Percentiles rank a stretch among this genome's conserved stretches.
phyloP scores from a whole-genome alignment of 148 eudicot genomes.

The Fagopyrum homotropicum region DNA sequence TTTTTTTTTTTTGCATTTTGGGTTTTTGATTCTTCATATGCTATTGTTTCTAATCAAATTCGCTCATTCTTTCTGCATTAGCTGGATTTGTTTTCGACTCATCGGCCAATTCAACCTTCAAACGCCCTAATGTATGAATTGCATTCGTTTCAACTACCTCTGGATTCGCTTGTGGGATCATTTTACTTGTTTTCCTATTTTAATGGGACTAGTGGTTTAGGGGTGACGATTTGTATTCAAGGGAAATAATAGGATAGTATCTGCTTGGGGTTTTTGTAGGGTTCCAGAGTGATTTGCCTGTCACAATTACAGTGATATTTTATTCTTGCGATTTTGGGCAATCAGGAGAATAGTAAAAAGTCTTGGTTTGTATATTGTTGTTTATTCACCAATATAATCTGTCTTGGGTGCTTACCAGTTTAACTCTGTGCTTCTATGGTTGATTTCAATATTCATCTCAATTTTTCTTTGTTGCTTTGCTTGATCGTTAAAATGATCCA shows the following conservation, averaged over 20 bases:
- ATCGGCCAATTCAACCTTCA: not conserved
- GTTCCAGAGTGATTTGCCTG: not conserved
- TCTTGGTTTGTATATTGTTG: not conserved
- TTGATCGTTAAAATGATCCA: not conserved
- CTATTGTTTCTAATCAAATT: not conserved
- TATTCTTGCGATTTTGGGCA: not conserved
- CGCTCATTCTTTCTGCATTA: not conserved
- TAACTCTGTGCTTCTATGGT: not conserved
- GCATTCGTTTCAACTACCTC: not conserved
- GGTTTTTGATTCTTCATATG: not conserved
- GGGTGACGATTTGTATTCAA: not conserved
- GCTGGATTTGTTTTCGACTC: not conserved
- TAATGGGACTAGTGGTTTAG: not conserved
- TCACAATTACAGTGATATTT: not conserved
- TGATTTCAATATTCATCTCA: not conserved
- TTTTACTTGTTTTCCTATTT: not conserved
- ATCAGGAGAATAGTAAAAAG: not conserved
- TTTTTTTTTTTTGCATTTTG: not conserved
- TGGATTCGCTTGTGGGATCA: not conserved
- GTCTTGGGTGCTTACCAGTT: not conserved
- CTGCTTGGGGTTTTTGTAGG: not conserved
- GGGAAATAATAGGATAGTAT: not conserved
- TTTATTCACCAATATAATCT: not conserved
- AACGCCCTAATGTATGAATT: not conserved
- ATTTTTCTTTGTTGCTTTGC: not conserved